Base-by-base conservation (phyloP, 192 early-diverging fungal genomes). In the Oehlia diaphana region DNA sequence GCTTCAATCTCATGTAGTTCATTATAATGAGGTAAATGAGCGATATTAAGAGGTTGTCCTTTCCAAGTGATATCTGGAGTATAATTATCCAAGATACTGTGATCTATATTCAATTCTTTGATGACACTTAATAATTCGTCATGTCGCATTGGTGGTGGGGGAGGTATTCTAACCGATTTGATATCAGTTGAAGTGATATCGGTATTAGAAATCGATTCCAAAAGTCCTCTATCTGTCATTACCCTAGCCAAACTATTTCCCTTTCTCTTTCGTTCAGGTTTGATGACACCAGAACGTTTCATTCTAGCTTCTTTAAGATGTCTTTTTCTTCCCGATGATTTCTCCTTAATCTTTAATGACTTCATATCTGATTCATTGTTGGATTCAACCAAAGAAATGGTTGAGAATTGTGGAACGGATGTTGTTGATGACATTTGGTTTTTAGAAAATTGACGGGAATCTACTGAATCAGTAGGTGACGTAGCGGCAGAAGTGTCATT, bases 1-100 rank as follows among this genome's bases (percentile, higher is more conserved):
- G 84, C 82, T 84, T 98, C 96, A 37, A 92, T 90, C 3, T 86
- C 82, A 63, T 91, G 90, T 7, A 94, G 83, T 21, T 81, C 77
- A 39, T 84, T 81, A 65, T 88, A 92, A 33, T 78, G 76, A n/a
- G 76, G 76, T 37, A 78, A 35, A 23, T 65, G 63, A 2, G 19
- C 12, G 2, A 78, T 78, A 26, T 64, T 31, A 33, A 78, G 44
- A 2, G 76, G 76, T 33, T 65, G 44, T 8, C 76, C 76, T 37
- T 78, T 78, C 76, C 76, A 78, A 16, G 76, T 50, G 35, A 78
- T 78, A 7, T 5, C 16, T 28, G 44, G 44, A 26, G 33, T 7
- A 9, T 49, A 68, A 19, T 35, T 14, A 19, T 33, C 63, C 23
- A 53, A 53, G 19, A 62, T 14, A 39, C 35, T n/a, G 14, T 16